phyloP scores from a whole-genome alignment of 2,329 filamentous ascomycete species.

The Beauveria sp. region DNA sequence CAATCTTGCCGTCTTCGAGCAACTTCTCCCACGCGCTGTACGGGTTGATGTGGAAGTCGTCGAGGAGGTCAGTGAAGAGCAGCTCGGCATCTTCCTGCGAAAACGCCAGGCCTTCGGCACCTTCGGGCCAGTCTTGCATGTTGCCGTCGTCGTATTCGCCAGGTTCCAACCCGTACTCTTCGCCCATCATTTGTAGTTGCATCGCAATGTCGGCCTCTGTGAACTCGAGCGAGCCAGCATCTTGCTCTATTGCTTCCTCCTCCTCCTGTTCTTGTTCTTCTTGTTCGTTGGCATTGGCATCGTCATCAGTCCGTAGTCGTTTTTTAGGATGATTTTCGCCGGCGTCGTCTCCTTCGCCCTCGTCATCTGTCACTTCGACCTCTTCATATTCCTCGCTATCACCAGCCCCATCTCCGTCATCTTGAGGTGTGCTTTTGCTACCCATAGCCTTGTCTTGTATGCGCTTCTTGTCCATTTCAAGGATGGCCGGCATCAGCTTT shows the following conservation, averaged over 20 bases:
- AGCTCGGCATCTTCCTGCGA: constrained; percentile 68
- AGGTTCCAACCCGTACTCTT: constrained; percentile 71
- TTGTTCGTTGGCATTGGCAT: constrained; percentile 46
- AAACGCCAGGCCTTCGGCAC: constrained; percentile 60
- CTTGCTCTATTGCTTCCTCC: constrained; percentile 49
- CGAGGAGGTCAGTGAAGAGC: constrained; percentile 78
- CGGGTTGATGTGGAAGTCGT: constrained; percentile 74
- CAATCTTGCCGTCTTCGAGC: constrained; percentile 70
- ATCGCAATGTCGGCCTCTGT: constrained; percentile 91
- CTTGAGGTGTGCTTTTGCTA: constrained; percentile 8
- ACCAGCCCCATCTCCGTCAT: constrained; percentile 20
- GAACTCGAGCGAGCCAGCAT: constrained; percentile 61
- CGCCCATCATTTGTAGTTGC: constrained; percentile 82
- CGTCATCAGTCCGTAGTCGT: constrained; percentile 48
- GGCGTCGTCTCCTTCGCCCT: constrained; percentile 29
- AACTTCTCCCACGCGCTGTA: constrained; percentile 90
- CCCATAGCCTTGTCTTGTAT: constrained; percentile 49
- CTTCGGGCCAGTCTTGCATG: constrained; percentile 59
- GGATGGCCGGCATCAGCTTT: constrained; percentile 71
- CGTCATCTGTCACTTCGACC: constrained; percentile 51
- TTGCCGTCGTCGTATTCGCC: constrained; percentile 66
- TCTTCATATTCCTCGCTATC: constrained; percentile 71
- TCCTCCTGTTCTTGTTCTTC: constrained; percentile 45
- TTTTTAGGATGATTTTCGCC: constrained; percentile 44
- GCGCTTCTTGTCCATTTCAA: constrained; percentile 64